Evolutionary conservation across 768 basidiomycete species (phyloP).

Genomic region (Leccinellum albellum): DNA sequence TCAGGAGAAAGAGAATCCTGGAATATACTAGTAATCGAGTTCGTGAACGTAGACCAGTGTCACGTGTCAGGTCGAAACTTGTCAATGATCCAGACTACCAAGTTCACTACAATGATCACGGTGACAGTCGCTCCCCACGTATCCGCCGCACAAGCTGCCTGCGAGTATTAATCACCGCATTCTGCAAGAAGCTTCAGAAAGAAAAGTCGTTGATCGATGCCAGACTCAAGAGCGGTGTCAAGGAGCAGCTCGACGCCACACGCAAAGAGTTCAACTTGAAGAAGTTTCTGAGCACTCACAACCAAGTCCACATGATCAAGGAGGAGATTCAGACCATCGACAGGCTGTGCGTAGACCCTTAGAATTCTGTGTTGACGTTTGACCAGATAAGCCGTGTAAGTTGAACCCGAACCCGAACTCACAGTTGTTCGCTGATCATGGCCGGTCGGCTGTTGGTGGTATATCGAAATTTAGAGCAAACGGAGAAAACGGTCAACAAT

Average conservation of each 20-base stretch:
- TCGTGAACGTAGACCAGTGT: too few relatives aligned
- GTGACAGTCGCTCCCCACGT: slow-evolving; percentile 49
- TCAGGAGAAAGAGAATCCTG: slow-evolving; percentile 42
- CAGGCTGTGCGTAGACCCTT: slow-evolving; percentile 69
- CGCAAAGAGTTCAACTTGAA: slow-evolving; percentile 83
- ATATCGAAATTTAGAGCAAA: slow-evolving; percentile 91
- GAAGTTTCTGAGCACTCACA: slow-evolving; percentile 72
- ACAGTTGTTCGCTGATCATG: too few relatives aligned
- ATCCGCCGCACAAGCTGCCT: slow-evolving; percentile 82
- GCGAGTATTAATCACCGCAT: slow-evolving; percentile 81
- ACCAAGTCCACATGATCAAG: slow-evolving; percentile 75
- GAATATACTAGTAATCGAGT: too few relatives aligned
- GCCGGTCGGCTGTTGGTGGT: slow-evolving; percentile 95
- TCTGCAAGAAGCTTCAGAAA: slow-evolving; percentile 92
- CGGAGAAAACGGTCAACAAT: slow-evolving; percentile 93
- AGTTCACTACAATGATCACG: not conserved
- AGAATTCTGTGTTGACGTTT: slow-evolving; percentile 77
- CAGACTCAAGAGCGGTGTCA: slow-evolving; percentile 85
- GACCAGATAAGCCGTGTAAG: slow-evolving; percentile 93
- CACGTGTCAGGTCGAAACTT: too few relatives aligned
- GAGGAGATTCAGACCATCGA: slow-evolving; percentile 85
- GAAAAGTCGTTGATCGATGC: slow-evolving; percentile 94
- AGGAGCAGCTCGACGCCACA: slow-evolving; percentile 89
- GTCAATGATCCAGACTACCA: too few relatives aligned
- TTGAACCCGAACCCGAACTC: too few relatives aligned